These are phyloP conservation scores for Ustulina deusta DNA, from an alignment of 2,329 filamentous ascomycete species.

Conservation along the genomic window DNA sequence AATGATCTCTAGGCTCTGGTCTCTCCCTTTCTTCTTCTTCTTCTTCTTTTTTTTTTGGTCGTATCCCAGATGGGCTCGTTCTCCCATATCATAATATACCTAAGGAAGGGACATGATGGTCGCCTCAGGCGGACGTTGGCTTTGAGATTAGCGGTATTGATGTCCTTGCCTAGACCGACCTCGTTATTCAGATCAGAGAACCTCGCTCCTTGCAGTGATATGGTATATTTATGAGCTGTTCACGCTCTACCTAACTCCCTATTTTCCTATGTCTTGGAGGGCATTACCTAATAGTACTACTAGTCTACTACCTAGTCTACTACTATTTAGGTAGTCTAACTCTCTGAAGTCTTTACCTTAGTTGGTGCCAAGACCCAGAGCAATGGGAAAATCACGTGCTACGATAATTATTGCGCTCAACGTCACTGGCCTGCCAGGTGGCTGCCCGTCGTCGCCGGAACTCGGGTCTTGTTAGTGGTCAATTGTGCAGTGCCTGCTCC, in stretches of 20 bases:
- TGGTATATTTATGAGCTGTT: not conserved
- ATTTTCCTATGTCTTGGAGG: too few relatives aligned
- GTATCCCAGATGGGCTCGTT: too few relatives aligned
- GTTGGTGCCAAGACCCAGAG: too few relatives aligned
- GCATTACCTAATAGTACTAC: too few relatives aligned
- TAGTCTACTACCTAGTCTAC: too few relatives aligned
- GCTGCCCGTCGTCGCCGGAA: conserved; percentile 24
- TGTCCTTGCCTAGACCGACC: not conserved
- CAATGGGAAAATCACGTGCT: conserved; percentile 29
- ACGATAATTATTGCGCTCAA: not conserved
- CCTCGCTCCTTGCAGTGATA: not conserved
- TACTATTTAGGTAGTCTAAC: too few relatives aligned
- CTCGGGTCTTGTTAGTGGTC: conserved; percentile 26
- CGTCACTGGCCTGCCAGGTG: conserved; percentile 28
- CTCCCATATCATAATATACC: not conserved
- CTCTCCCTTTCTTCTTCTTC: too few relatives aligned
- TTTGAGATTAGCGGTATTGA: not conserved
- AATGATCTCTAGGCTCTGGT: too few relatives aligned
- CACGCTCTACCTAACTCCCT: too few relatives aligned
- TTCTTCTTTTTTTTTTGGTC: too few relatives aligned
- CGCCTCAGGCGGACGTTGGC: too few relatives aligned
- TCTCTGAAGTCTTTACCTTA: too few relatives aligned
- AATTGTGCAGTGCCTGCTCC: conserved; percentile 30
- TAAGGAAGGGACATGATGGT: not conserved
- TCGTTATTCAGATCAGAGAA: not conserved